These are phyloP conservation scores for Phaeosphaeria sp. DNA, from an alignment of 2,329 filamentous ascomycete genomes.

Conservation along the genomic window DNA sequence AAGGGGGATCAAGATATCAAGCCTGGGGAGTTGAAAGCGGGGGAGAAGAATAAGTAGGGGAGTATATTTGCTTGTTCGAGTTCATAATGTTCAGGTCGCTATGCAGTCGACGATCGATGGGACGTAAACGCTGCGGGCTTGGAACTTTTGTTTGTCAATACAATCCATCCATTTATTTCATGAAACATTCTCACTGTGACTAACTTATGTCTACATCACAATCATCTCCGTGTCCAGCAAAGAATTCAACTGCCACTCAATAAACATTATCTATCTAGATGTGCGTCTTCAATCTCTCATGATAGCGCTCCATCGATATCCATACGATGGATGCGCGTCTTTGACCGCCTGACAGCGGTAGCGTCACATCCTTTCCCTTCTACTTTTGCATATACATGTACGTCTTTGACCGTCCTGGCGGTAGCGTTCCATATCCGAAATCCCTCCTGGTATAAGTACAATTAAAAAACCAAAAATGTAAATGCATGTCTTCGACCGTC, in stretches of 20 bases:
- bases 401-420: conserved; percentile 33
- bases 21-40: no score
- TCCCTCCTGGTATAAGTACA: background rate
- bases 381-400: conserved; percentile 13
- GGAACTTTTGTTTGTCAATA: no score
- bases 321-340: conserved; percentile 20
- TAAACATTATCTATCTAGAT: conserved; percentile 10
- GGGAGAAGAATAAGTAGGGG: no score
- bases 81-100: no score
- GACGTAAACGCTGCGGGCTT: no score
- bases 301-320: conserved; percentile 18
- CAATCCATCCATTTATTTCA: no score
- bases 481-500: conserved; percentile 27
- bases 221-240: background rate
- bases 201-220: background rate
- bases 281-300: conserved; percentile 24
- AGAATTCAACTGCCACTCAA: background rate
- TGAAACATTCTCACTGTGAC: no score
- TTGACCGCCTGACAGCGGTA: conserved; percentile 23
- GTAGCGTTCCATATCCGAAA: conserved; percentile 24
- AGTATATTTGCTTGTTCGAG: no score
- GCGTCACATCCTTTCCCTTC: conserved; percentile 18
- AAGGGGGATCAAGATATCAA: no score
- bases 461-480: conserved; percentile 2
- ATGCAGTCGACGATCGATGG: no score